Conservation (phyloP, 768 basidiomycete species). For the Termitomyces bulborhizus region DNA sequence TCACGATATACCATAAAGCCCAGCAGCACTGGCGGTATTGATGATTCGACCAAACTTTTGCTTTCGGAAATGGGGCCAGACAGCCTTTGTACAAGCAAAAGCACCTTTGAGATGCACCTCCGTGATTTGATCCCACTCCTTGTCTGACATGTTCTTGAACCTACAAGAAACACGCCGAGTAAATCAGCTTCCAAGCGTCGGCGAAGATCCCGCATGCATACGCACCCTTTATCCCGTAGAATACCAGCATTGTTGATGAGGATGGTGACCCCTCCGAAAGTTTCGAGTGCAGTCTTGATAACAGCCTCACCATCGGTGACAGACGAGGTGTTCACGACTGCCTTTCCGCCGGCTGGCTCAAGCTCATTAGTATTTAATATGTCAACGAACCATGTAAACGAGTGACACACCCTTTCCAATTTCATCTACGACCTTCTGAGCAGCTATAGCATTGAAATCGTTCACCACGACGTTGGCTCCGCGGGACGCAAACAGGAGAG, state of each 20-base stretch:
- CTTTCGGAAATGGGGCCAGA: conserved; percentile 92
- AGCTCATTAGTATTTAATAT: conserved; percentile 1
- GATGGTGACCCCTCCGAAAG: conserved; percentile 79
- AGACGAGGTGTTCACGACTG: conserved; percentile 80
- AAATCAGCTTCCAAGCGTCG: neutral
- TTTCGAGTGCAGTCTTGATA: conserved; percentile 78
- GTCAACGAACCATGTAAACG: neutral
- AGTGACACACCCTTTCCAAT: conserved; percentile 62
- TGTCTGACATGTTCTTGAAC: conserved; percentile 96
- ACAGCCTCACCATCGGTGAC: conserved; percentile 84
- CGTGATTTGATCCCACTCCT: conserved; percentile 86
- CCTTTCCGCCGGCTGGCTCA: conserved; percentile 76
- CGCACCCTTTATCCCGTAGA: conserved; percentile 69
- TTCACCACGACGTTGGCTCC: conserved; percentile 96
- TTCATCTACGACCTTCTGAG: conserved; percentile 89
- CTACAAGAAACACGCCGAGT: conserved; percentile 27
- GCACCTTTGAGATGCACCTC: conserved; percentile 94
- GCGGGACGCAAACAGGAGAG: conserved; percentile 84
- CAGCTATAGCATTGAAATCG: conserved; percentile 83
- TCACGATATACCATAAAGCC: conserved; percentile 67
- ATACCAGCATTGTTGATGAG: conserved; percentile 97
- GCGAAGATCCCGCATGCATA: conserved; percentile 9
- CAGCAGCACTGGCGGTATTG: conserved; percentile 94
- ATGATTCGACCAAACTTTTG: conserved; percentile 93
- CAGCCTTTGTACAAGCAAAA: conserved; percentile 88